These are phyloP conservation scores for Magnusiomyces sp. DNA, from an alignment of 1,139 yeast genomes.

Conservation along the genomic window DNA sequence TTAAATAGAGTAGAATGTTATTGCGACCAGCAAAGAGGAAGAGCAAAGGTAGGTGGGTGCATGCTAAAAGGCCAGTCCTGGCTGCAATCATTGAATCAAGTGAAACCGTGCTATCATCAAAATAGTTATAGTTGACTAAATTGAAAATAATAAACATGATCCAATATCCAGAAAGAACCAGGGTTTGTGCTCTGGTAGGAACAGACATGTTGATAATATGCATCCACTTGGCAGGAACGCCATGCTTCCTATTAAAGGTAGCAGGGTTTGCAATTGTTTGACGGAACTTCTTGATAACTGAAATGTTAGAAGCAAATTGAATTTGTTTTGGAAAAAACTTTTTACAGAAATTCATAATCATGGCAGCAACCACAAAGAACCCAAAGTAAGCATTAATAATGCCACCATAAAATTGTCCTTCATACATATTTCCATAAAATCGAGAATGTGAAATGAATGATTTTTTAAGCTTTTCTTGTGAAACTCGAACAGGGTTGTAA, in stretches of 20 bases:
- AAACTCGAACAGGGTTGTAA: conserved; percentile 3
- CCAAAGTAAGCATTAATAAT: conserved; percentile 23
- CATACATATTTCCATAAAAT: conserved; percentile 3
- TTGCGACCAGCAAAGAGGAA: conserved; percentile 59
- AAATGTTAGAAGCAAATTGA: conserved; percentile 5
- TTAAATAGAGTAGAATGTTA: conserved; percentile 51
- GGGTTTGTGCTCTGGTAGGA: conserved; percentile 56
- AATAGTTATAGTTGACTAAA: conserved; percentile 35
- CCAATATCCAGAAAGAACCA: conserved; percentile 40
- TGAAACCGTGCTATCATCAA: conserved; percentile 34
- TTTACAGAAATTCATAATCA: conserved; percentile 17
- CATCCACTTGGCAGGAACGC: conserved; percentile 6
- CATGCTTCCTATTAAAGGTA: conserved; percentile 7
- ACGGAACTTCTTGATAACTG: conserved; percentile 1
- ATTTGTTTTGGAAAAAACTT: conserved; percentile 6
- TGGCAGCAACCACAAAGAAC: conserved; percentile 17
- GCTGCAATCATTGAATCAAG: conserved; percentile 49
- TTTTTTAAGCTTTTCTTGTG: neutral
- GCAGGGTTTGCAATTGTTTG: conserved; percentile 11
- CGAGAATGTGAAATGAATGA: neutral
- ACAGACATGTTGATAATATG: conserved; percentile 19
- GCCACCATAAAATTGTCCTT: conserved; percentile 17
- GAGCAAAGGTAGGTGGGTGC: conserved; percentile 43
- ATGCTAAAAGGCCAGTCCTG: conserved; percentile 47
- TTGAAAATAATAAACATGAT: conserved; percentile 36